Conservation (phyloP, 2,329 filamentous ascomycete genomes). For the Penicillium sp. region DNA sequence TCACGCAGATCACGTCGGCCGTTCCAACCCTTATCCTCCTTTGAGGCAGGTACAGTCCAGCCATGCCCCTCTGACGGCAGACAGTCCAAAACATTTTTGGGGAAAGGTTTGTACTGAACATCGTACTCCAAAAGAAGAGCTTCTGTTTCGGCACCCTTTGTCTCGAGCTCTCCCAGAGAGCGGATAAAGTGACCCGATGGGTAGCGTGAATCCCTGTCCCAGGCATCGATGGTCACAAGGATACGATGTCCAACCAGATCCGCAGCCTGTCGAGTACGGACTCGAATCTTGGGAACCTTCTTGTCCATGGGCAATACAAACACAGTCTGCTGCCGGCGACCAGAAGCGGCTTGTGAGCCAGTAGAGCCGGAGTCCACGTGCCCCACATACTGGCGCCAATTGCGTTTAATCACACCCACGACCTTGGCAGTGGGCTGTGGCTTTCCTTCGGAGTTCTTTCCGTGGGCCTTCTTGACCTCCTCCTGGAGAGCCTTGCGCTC, state of each 20-base stretch:
- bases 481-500: conserved; percentile 87
- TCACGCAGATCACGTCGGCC: conserved; percentile 80
- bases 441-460: conserved; percentile 70
- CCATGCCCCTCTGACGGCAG: conserved; percentile 86
- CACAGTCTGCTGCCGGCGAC: conserved; percentile 83
- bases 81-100: conserved; percentile 92
- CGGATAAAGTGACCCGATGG: conserved; percentile 92
- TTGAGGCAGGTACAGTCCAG: conserved; percentile 84
- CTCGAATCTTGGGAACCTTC: conserved; percentile 90
- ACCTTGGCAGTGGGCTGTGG: conserved; percentile 90
- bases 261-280: conserved; percentile 85
- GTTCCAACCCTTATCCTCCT: conserved; percentile 81
- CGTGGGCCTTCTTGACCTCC: conserved; percentile 83
- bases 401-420: conserved; percentile 88
- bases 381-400: conserved; percentile 97
- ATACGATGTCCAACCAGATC: conserved; percentile 90
- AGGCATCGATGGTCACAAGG: conserved; percentile 88
- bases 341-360: conserved; percentile 69
- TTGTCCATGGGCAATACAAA: conserved; percentile 99
- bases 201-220: conserved; percentile 91
- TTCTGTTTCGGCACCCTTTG: conserved; percentile 96
- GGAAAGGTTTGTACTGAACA: conserved; percentile 95
- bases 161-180: conserved; percentile 88
- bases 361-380: conserved; percentile 88
- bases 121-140: conserved; percentile 92